Evolutionary conservation across 208 protist species (phyloP), one percentile per base, ranked within the genome.

Genomic region (Porcisia hertigi): DNA sequence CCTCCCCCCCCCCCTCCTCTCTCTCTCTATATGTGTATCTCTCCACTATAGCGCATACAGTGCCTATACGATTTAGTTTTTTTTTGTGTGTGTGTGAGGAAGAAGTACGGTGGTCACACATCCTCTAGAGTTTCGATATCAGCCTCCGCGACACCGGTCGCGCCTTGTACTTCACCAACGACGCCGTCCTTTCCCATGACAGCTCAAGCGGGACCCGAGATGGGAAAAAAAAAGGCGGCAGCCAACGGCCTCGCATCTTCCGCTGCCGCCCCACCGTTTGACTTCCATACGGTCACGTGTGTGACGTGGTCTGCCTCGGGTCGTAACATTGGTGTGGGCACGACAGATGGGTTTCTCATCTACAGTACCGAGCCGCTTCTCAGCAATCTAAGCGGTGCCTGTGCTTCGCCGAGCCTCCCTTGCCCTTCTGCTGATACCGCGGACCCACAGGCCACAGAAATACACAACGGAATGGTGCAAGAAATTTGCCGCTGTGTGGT

Each of bases 281-380:
- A 88, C 77, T 86, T 85, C 53, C 73, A 73, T 75, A 86, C 81
- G 9, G 83, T 94, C 55, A 90, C 87, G 41, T 94, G 90, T 69
- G 71, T 94, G 59, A 58, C 86, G 59, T 94, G 90, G 90, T 87
- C 84, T 5, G 75, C 77, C 39, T 89, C 85, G 7, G 91, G 88
- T 4, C 84, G 81, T 59, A 89, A 85, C 80, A 63, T 95, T 18
- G 88, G 76, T 23, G 70, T 95, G 18, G 91, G 91, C 45, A 86
- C 90, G 2, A 74, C 79, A 18, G 70, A 83, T 77, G 91, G 91
- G 53, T 87, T 95, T 55, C 69, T 91, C 34, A 69, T 93, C 57
- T 95, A 88, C 85, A 95, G 91, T 78, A 89, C 85, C 9, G 91
- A 93, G 79, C 62, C 76, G 0, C 63, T 83, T 45, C 5, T 76